Evolutionary conservation across 805 yeast genomes (phyloP).

Genomic region (Wickerhamiella galacta): DNA sequence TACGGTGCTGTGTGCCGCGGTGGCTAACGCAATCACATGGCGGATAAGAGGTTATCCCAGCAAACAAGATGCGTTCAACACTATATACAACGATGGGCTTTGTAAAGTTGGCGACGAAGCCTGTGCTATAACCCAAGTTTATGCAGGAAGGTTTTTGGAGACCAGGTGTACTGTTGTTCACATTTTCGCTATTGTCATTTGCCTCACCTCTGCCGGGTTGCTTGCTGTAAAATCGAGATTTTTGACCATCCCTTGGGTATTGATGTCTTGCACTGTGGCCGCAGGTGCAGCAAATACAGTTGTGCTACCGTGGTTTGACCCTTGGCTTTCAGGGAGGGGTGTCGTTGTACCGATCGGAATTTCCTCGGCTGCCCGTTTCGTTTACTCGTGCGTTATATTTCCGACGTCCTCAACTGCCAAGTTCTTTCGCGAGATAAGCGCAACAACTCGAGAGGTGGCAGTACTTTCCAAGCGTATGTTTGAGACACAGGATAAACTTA

Average conservation of each 20-base stretch:
- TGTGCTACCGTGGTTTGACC: slow-evolving; percentile 8
- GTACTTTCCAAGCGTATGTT: neutral
- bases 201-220: slow-evolving; percentile 6
- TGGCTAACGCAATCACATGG: slow-evolving; percentile 11
- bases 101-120: slow-evolving; percentile 6
- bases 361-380: slow-evolving; percentile 9
- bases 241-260: slow-evolving; percentile 9
- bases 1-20: slow-evolving; percentile 4
- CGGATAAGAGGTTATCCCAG: slow-evolving; percentile 10
- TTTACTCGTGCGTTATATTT: slow-evolving; percentile 11
- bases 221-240: slow-evolving; percentile 5
- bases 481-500: neutral
- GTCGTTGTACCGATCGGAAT: slow-evolving; percentile 16
- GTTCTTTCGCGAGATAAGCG: slow-evolving; percentile 8
- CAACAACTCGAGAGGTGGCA: slow-evolving; percentile 4
- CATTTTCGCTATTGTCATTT: slow-evolving; percentile 10
- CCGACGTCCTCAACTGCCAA: slow-evolving; percentile 16
- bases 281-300: slow-evolving; percentile 5
- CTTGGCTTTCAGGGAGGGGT: slow-evolving; percentile 9
- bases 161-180: slow-evolving; percentile 11
- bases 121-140: slow-evolving; percentile 9
- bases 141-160: slow-evolving; percentile 12
- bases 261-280: slow-evolving; percentile 11
- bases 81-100: slow-evolving; percentile 7
- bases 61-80: slow-evolving; percentile 1